Evolutionary conservation across 2,329 filamentous ascomycete species (phyloP).

Genomic region (Exophiala dermatitidis): DNA sequence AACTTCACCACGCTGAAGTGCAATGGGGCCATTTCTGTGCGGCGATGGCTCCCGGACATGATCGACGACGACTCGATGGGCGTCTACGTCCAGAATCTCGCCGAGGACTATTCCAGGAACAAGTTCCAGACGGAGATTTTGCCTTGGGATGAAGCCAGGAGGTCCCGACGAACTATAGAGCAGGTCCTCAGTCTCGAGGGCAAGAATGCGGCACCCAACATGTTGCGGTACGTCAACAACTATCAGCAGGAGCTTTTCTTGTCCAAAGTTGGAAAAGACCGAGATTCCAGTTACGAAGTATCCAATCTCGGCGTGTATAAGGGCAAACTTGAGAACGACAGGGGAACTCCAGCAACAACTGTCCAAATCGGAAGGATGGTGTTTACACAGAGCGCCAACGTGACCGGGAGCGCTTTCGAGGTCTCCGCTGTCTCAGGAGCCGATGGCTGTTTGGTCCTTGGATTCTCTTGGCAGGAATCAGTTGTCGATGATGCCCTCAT

Average conservation of each 20-base stretch:
- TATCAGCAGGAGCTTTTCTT: constrained; percentile 35
- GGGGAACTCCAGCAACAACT: neutral
- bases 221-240: constrained; percentile 38
- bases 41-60: constrained; percentile 32
- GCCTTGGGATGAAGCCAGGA: constrained; percentile 33
- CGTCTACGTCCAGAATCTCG: constrained; percentile 34
- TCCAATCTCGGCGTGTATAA: constrained; percentile 41
- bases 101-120: constrained; percentile 29
- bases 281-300: constrained; percentile 38
- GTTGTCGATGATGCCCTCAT: constrained; percentile 11
- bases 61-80: constrained; percentile 36
- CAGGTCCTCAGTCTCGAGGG: constrained; percentile 28
- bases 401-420: constrained; percentile 34
- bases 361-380: constrained; percentile 35
- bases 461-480: constrained; percentile 14
- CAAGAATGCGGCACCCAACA: constrained; percentile 32
- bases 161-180: constrained; percentile 31
- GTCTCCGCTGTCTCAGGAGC: constrained; percentile 39
- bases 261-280: constrained; percentile 35
- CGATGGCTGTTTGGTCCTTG: constrained; percentile 36
- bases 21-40: constrained; percentile 34
- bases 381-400: constrained; percentile 41
- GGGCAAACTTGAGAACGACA: constrained; percentile 1
- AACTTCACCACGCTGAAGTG: constrained; percentile 31
- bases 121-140: constrained; percentile 6